Conservation (phyloP, 805 yeast genomes). For the Cyberlindnera samutprakarnensis region DNA sequence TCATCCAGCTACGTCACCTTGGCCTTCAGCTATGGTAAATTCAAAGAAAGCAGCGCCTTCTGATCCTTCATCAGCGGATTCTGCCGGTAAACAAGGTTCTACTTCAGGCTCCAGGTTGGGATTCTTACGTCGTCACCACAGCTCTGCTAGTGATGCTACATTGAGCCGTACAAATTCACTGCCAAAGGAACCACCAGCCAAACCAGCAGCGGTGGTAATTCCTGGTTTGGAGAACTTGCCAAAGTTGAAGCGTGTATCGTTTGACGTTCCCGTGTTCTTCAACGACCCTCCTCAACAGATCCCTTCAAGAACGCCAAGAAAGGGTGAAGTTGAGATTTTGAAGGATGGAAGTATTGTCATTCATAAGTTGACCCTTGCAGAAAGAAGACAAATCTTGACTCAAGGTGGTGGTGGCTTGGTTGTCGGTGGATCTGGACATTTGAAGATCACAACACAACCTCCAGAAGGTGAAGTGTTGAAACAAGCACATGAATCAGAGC, state of each 20-base stretch:
- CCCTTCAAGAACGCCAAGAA: slow-evolving; percentile 76
- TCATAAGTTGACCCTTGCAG: slow-evolving; percentile 48
- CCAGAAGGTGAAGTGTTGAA: slow-evolving; percentile 17
- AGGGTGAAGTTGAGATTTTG: slow-evolving; percentile 69
- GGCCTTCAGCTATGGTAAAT: slow-evolving; percentile 39
- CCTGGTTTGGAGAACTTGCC: slow-evolving; percentile 37
- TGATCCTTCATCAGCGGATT: background rate
- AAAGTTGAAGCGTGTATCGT: slow-evolving; percentile 56
- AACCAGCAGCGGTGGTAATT: slow-evolving; percentile 16
- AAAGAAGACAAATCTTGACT: slow-evolving; percentile 35
- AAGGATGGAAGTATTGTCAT: slow-evolving; percentile 47
- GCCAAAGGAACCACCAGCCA: background rate
- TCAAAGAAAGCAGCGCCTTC: background rate
- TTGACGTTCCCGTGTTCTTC: slow-evolving; percentile 67
- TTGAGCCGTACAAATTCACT: slow-evolving; percentile 3
- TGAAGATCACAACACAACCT: slow-evolving; percentile 31
- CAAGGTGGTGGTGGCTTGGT: slow-evolving; percentile 60
- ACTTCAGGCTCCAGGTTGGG: slow-evolving; percentile 7
- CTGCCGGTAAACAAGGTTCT: too few relatives aligned
- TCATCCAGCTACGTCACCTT: slow-evolving; percentile 38
- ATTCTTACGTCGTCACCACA: slow-evolving; percentile 8
- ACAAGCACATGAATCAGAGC: background rate
- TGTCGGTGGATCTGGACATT: slow-evolving; percentile 71
- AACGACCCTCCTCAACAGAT: slow-evolving; percentile 93
- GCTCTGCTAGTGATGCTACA: slow-evolving; percentile 4